Evolutionary conservation across 1,139 yeast species (phyloP), one percentile per base, ranked within the genome.

Genomic region (Lodderomyces margitis): DNA sequence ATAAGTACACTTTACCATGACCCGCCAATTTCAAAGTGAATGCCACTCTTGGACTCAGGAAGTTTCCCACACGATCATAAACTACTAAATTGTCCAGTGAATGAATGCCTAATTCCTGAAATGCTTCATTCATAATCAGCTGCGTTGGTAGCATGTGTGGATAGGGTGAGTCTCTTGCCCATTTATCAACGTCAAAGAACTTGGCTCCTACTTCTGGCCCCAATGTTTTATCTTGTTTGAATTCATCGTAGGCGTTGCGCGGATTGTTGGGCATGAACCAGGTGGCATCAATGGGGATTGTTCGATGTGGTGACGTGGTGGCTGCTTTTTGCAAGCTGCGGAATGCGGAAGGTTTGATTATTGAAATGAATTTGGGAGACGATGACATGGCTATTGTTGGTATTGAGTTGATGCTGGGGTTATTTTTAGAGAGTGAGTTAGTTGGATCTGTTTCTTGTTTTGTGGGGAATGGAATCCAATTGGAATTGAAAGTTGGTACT

Each of bases 91-190:
- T 65, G 49, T 89, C 94, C 32, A 67, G 62, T 38, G 62, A 63
- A 21, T 53, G 53, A 33, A 78, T 57, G 2, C 80, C 80, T 47
- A 78, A 62, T 15, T 72, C 56, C 23, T 76, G 61, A 59, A 87
- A 72, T 1, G 75, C 72, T 4, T 55, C 40, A 42, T 76, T 75
- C 62, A 88, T 91, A 4, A 70, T 71, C 2, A 62, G 64, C 34
- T 67, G 60, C 4, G 73, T 63, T 2, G 98, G 97, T 23, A 91
- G 70, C 96, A 89, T 92, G 58, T 92, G 98, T 1, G 98, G 97
- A 55, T 75, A 91, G 14, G 74, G 67, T 6, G 88, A 80, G 1
- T 61, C 49, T 1, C 62, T 61, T 46, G 83, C 82, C 45, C 80
- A 79, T 24, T 66, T 76, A 54, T 89, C 97, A 44, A 92, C 76